phyloP scores from a whole-genome alignment of 2,329 filamentous ascomycete genomes.

The Apiospora malaysiana region DNA sequence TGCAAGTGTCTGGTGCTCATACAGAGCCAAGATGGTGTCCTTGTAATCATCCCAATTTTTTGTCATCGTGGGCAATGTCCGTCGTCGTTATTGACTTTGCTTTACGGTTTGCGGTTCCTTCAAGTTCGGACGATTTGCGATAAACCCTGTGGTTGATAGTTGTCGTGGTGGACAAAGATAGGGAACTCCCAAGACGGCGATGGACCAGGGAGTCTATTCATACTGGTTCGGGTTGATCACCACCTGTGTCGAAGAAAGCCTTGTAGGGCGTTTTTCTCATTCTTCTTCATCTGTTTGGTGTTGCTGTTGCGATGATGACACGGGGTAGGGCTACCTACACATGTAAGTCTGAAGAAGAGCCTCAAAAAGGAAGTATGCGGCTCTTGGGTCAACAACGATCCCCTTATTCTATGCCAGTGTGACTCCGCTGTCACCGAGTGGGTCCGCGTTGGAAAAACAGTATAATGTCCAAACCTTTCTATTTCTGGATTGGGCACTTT shows the following conservation, averaged over 20 bases:
- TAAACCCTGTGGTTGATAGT: neutral
- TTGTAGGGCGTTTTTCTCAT: neutral
- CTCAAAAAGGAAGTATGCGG: constrained; percentile 1
- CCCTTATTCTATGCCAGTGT: neutral
- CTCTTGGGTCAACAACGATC: neutral
- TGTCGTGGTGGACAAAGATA: neutral
- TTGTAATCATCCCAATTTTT: constrained; percentile 50
- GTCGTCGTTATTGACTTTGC: neutral
- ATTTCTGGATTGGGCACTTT: neutral
- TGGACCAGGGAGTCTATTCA: neutral
- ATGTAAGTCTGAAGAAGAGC: neutral
- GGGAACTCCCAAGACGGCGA: neutral
- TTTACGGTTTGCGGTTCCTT: neutral
- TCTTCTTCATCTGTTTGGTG: neutral
- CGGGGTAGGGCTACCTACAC: neutral
- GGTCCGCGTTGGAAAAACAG: neutral
- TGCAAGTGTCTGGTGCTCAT: constrained; percentile 48
- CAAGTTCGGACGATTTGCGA: too few relatives aligned
- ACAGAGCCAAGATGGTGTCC: constrained; percentile 45
- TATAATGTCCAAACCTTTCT: neutral
- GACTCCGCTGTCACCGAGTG: neutral
- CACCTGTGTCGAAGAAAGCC: neutral
- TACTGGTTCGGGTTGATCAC: neutral
- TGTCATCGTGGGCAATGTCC: constrained; percentile 43
- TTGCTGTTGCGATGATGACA: neutral